Evolutionary conservation across 169 alveolate species (phyloP).

Genomic region (Sarcocystis neurona): DNA sequence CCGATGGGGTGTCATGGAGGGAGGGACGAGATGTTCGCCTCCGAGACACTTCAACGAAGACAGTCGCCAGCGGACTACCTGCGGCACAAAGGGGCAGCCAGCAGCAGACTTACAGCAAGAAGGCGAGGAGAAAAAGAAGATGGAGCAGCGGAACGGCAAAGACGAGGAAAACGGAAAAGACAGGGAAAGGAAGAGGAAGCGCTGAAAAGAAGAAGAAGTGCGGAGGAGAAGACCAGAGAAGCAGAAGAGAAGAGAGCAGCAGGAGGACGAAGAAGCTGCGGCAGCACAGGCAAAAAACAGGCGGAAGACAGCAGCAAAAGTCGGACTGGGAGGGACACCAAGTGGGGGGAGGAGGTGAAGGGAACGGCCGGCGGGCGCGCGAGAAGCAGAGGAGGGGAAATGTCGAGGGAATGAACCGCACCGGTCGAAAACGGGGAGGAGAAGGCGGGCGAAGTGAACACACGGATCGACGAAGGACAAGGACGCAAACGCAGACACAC

Average conservation of each 20-base stretch:
- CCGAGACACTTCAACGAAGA: not conserved
- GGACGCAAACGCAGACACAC: too few species aligned
- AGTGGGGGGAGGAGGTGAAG: not conserved
- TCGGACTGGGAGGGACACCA: not conserved
- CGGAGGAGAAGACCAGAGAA: not conserved
- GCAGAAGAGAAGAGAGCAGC: not conserved
- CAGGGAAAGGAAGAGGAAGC: not conserved
- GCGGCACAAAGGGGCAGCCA: not conserved
- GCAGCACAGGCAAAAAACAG: too few species aligned
- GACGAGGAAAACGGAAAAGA: not conserved
- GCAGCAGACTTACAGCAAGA: not conserved
- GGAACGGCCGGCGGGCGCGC: too few species aligned
- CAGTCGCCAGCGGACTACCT: not conserved
- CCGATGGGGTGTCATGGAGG: not conserved
- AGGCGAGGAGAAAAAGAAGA: not conserved
- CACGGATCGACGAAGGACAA: too few species aligned
- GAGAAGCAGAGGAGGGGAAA: too few species aligned
- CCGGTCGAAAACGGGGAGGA: too few species aligned
- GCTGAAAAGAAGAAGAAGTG: not conserved
- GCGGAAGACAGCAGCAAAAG: too few species aligned
- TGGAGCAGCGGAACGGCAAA: not conserved
- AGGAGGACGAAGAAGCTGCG: not conserved
- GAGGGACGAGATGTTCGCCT: slow-evolving; percentile 1
- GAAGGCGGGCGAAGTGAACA: too few species aligned
- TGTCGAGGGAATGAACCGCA: too few species aligned